A percentile compares a stretch with the other conserved stretches of the same genome.
These are phyloP conservation scores for Alternaria angustiovoidea DNA, from an alignment of 2,329 filamentous ascomycete genomes.

Conservation along the genomic window DNA sequence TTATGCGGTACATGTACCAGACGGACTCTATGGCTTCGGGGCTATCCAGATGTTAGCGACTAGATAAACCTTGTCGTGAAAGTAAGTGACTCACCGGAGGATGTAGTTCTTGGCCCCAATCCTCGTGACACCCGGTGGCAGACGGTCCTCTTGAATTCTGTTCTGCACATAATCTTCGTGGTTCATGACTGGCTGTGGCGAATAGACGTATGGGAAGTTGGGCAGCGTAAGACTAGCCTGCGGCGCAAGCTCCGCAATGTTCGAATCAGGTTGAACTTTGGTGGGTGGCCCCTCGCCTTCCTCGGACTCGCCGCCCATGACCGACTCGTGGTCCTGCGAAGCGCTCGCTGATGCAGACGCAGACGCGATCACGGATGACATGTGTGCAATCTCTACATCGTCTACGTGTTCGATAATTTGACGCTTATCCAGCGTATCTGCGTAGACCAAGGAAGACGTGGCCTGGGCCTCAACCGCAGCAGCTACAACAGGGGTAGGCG, in stretches of 20 bases:
- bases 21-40: slow-evolving; percentile 84
- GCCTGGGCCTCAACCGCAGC: slow-evolving; percentile 22
- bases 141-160: slow-evolving; percentile 52
- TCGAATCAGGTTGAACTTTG: slow-evolving; percentile 25
- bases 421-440: slow-evolving; percentile 36
- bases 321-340: slow-evolving; percentile 18
- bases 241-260: slow-evolving; percentile 19
- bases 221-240: slow-evolving; percentile 33
- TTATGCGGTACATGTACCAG: slow-evolving; percentile 79
- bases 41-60: slow-evolving; percentile 24
- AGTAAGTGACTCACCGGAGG: slow-evolving; percentile 56
- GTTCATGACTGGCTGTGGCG: slow-evolving; percentile 37
- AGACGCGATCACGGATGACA: slow-evolving; percentile 10
- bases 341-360: slow-evolving; percentile 13
- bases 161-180: slow-evolving; percentile 50
- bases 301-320: slow-evolving; percentile 30
- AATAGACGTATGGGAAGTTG: slow-evolving; percentile 41
- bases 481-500: slow-evolving; percentile 17
- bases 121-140: slow-evolving; percentile 65
- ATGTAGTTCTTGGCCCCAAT: slow-evolving; percentile 68
- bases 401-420: slow-evolving; percentile 38
- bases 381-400: slow-evolving; percentile 27
- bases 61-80: not conserved
- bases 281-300: slow-evolving; percentile 35
- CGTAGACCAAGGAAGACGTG: slow-evolving; percentile 27